Base-by-base conservation (phyloP, 2,329 filamentous ascomycete genomes). In the Curvularia sp. region DNA sequence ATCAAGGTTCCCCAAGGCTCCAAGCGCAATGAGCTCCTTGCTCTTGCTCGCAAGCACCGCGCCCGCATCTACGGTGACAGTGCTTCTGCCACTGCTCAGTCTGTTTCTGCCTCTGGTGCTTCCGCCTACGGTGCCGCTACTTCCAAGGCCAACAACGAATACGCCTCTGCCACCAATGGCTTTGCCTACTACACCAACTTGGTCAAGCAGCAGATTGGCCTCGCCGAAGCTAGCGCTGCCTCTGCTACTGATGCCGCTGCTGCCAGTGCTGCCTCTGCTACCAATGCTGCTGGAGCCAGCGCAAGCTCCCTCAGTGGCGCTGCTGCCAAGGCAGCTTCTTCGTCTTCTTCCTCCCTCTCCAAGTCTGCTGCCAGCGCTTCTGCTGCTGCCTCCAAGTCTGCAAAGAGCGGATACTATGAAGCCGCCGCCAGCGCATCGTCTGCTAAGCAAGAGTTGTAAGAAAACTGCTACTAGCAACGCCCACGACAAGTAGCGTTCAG, bases 1-100 rank as follows among this genome's bases (percentile, higher is more conserved):
- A 90, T 99, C 74, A 84, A 84, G 81, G 92, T 97, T 49, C 95
- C 95, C 9, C 94, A 98, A 74, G 95, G 94, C 47, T 96, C 91
- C 73, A 93, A 90, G 82, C 82, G 87, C 67, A 96, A 97, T 71
- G 94, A 99, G 78, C 85, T 98, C 25, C 83, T 96, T 52, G 93
- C 94, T 52, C 86, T 98, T 61, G 89, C 94, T 63, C 92, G 94
- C 75, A 96, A 95, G 83, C 87, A 96, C 80, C 89, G 91, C 58
- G 89, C 90, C 57, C 82, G 87, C 57, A 81, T 94, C 45, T 81
- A 88, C 18, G 89, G 87, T 59, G 88, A 92, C 70, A 90, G 84
- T 49, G 77, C 86, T 30, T 72, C 72, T 30, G 71, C 67, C 21
- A 66, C 72, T 28, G 74, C 78, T 53, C 72, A 36, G 27, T 59